Evolutionary conservation across 106 monocot species (phyloP).

Genomic region (Triglochin maritima): DNA sequence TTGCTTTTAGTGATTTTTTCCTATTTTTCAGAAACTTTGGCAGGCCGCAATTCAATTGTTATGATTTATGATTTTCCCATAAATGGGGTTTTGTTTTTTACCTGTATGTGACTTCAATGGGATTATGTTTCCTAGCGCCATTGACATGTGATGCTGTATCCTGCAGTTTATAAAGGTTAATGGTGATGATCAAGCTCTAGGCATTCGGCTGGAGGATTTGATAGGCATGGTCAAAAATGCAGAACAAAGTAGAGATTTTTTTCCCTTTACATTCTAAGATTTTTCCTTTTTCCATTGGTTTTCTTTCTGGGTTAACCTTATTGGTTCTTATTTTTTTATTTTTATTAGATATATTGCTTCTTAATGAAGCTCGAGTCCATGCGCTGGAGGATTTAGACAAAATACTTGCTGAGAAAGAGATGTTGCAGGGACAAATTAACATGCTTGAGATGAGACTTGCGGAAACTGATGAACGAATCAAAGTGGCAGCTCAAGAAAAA

Average conservation of each 20-base stretch:
- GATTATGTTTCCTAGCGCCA: neutral
- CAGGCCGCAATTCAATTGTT: neutral
- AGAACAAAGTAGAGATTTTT: constrained; percentile 49
- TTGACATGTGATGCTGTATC: neutral
- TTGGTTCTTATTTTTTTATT: constrained; percentile 12
- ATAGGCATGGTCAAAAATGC: constrained; percentile 57
- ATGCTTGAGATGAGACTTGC: constrained; percentile 52
- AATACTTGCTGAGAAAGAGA: constrained; percentile 61
- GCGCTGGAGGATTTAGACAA: constrained; percentile 62
- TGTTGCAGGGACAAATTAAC: constrained; percentile 53
- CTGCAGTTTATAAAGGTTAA: constrained; percentile 26
- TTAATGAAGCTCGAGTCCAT: constrained; percentile 69
- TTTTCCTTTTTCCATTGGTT: constrained; percentile 3
- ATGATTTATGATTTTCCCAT: neutral
- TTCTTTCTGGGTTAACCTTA: neutral
- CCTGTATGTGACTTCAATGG: neutral
- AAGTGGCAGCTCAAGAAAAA: constrained; percentile 43
- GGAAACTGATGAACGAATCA: constrained; percentile 36
- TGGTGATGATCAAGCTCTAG: constrained; percentile 18
- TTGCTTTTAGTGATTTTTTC: neutral
- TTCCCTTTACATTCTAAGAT: neutral
- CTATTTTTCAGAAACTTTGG: neutral
- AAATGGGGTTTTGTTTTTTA: neutral
- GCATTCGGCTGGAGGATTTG: constrained; percentile 44
- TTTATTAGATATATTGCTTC: constrained; percentile 63